These are phyloP conservation scores for Aspergillus conjunctus DNA, from an alignment of 495 filamentous ascomycete genomes.

Conservation along the genomic window DNA sequence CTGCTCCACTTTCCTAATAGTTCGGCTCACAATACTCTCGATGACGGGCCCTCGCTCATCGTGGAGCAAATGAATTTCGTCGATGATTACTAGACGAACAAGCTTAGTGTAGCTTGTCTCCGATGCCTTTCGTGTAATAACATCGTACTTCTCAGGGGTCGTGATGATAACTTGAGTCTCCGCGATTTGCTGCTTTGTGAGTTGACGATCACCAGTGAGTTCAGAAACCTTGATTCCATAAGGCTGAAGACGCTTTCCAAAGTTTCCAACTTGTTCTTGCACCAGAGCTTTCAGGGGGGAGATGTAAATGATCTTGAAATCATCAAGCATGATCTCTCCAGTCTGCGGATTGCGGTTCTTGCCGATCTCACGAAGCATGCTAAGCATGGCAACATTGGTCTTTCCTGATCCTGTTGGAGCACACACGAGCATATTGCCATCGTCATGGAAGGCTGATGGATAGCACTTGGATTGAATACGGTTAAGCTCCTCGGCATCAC, in stretches of 20 bases:
- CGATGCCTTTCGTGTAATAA: slow-evolving; percentile 96
- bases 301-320: slow-evolving; percentile 97
- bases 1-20: slow-evolving; percentile 88
- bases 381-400: slow-evolving; percentile 98
- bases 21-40: slow-evolving; percentile 94
- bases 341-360: slow-evolving; percentile 86
- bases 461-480: slow-evolving; percentile 93
- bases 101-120: slow-evolving; percentile 97
- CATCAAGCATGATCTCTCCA: slow-evolving; percentile 89
- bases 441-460: slow-evolving; percentile 86
- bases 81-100: slow-evolving; percentile 91
- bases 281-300: slow-evolving; percentile 93
- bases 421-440: slow-evolving; percentile 97
- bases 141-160: slow-evolving; percentile 98
- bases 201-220: slow-evolving; percentile 94
- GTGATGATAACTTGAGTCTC: slow-evolving; percentile 99
- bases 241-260: slow-evolving; percentile 84
- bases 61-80: slow-evolving; percentile 97
- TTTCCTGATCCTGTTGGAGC: slow-evolving; percentile 97
- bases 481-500: slow-evolving; percentile 79
- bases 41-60: slow-evolving; percentile 96
- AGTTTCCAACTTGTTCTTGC: slow-evolving; percentile 96
- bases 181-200: slow-evolving; percentile 97
- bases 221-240: slow-evolving; percentile 93
- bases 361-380: slow-evolving; percentile 93